Evolutionary conservation across 2,329 filamentous ascomycete species (phyloP), one percentile per base, ranked within the genome.

Genomic region (Escovopsis weberi): DNA sequence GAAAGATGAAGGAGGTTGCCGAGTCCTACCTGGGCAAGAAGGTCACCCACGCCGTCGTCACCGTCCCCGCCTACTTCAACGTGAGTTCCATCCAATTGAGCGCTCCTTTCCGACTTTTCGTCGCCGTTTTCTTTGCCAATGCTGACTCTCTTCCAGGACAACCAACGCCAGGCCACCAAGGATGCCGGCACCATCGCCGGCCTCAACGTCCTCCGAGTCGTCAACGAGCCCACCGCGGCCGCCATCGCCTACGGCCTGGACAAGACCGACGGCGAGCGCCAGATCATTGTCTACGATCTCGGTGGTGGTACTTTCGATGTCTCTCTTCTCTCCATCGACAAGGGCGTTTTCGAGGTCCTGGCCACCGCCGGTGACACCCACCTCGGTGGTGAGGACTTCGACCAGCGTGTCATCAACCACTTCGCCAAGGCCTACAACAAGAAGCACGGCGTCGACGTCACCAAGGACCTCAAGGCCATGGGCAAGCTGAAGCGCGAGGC

Each of bases 401-500:
- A 96, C 66, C 87, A 96, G 77, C 82, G 89, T 63, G 76, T 96
- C 65, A 94, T 96, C 72, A 86, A 84, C 75, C 76, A 89, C 79
- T 86, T 96, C 62, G 81, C 82, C 73, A 95, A 96, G 82, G 73
- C 76, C 56, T 96, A 94, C 80, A 96, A 96, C 82, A 95, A 95
- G 82, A 91, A 95, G 78, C 77, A 95, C 74, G 70, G 67, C 55
- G 86, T 93, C 53, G 87, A 98, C 56, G 78, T 96, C 62, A 84
- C 80, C 69, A 93, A 93, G 75, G 87, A 96, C 61, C 70, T 82
- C 52, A 95, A 95, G 84, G 82, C 89, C 53, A 96, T 96, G 88
- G 86, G 88, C 71, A 98, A 96, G 74, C 79, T 98, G 56, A 96
- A 96, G 85, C 88, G 91, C 58, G 91, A 96, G 69, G 89, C 91